A percentile compares a stretch with the other conserved stretches of the same genome.
phyloP scores from a whole-genome alignment of 345 rosid species.

The Ceriops decandra region DNA sequence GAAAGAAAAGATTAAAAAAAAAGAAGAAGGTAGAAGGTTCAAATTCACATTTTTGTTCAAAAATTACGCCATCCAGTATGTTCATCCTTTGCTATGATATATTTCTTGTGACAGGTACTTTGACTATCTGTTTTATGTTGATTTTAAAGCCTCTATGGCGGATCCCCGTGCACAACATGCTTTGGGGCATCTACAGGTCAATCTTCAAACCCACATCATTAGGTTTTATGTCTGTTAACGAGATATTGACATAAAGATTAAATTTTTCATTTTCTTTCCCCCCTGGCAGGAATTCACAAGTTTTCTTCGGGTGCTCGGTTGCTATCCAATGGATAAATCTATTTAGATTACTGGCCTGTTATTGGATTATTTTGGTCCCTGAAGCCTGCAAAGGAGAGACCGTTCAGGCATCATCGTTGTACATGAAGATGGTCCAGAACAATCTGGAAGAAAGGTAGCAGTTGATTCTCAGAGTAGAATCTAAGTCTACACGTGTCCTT shows the following conservation, averaged over 20 bases:
- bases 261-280: not conserved
- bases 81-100: not conserved
- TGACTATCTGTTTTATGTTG: slow-evolving; percentile 84
- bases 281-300: slow-evolving; percentile 63
- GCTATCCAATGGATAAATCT: slow-evolving; percentile 53
- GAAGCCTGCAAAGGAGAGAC: not conserved
- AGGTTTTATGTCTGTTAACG: not conserved
- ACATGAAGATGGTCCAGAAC: not conserved
- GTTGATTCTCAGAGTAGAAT: too few species aligned
- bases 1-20: too few species aligned
- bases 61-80: not conserved
- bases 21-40: too few species aligned
- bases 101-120: slow-evolving; percentile 59
- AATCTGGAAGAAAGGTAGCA: too few species aligned
- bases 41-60: too few species aligned
- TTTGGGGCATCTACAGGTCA: slow-evolving; percentile 76
- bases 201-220: not conserved
- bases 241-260: too few species aligned
- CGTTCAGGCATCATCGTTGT: slow-evolving; percentile 6
- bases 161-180: slow-evolving; percentile 78
- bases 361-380: not conserved
- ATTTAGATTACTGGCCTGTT: not conserved
- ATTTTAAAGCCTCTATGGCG: slow-evolving; percentile 96
- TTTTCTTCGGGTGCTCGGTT: slow-evolving; percentile 79
- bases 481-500: too few species aligned